Base-by-base conservation (phyloP, 176 grass and related monocot species). In the Oryza glaberrima region DNA sequence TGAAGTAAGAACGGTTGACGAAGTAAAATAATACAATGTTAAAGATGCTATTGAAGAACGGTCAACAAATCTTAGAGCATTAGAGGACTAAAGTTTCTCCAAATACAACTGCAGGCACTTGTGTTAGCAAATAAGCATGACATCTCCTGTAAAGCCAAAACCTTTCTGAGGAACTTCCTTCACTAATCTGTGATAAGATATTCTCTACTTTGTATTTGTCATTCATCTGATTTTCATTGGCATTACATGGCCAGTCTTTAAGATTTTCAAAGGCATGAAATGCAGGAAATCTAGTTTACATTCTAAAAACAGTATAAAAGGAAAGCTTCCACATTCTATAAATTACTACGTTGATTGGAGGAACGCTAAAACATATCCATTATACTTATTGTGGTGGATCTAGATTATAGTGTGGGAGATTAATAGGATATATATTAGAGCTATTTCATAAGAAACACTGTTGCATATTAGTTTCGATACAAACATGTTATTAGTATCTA, bases 181-280 rank as follows among this genome's bases (percentile, higher is more conserved):
- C 38, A 30, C 30, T 80, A 80, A 69, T 48, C 11, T 6, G 12
- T 47, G 44, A 71, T 70, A 81, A 41, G 16, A 28, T n/a, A 30
- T 47, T 69, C 65, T 16, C 7, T 56, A 58, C 47, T 41, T 11
- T 81, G 67, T 40, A 22, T 70, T 17, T 22, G 30, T 23, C 65
- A 49, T 26, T 26, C 3, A 68, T 35, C 64, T 6, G 48, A 4
- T 35, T 80, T 71, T n/a, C 38, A 72, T 72, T 72, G 16, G 44
- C 20, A 22, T 72, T 34, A 72, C 11, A 72, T 46, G 41, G 12
- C 65, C 47, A 4, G 9, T 7, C 61, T 48, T 38, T 13, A 25
- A 81, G 7, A 81, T 40, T 71, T 81, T 17, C 34, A 41, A 58
- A 81, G 20, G 20, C 47, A 69, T 60, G 6, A 60, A 30, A 71